Percentiles rank a stretch among this genome's conserved stretches.
Conservation (phyloP, 345 rosid species). For the Erodium maritimum region DNA sequence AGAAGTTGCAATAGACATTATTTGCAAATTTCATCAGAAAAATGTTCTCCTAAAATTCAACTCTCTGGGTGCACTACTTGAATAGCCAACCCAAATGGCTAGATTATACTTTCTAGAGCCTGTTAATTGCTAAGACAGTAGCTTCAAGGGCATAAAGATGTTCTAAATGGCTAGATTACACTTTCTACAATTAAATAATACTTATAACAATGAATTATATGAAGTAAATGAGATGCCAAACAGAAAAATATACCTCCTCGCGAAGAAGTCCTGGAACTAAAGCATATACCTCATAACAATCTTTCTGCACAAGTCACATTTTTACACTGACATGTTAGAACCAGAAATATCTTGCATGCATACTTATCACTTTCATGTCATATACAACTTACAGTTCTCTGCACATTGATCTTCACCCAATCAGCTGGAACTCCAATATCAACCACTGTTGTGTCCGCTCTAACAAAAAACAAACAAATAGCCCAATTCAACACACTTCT, state of each 20-base stretch:
- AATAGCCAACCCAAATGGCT: too few relatives aligned
- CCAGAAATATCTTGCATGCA: not conserved
- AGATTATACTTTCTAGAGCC: too few relatives aligned
- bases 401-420: conserved; percentile 72
- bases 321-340: not conserved
- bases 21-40: too few relatives aligned
- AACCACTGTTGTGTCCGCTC: conserved; percentile 39
- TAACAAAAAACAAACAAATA: conserved; percentile 9
- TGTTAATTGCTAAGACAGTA: too few relatives aligned
- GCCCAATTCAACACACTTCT: not conserved
- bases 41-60: too few relatives aligned
- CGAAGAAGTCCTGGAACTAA: conserved; percentile 67
- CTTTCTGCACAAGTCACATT: conserved; percentile 30
- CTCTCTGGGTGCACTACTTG: too few relatives aligned
- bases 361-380: not conserved
- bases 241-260: conserved; percentile 36
- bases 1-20: too few relatives aligned
- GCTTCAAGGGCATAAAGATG: too few relatives aligned
- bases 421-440: conserved; percentile 58
- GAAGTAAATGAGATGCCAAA: too few relatives aligned
- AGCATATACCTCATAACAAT: conserved; percentile 61
- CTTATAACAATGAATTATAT: too few relatives aligned
- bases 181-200: too few relatives aligned
- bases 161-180: too few relatives aligned
- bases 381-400: conserved; percentile 38